phyloP scores from a whole-genome alignment of 1,284 basidiomycete genomes.

The Ceratobasidium sp. region DNA sequence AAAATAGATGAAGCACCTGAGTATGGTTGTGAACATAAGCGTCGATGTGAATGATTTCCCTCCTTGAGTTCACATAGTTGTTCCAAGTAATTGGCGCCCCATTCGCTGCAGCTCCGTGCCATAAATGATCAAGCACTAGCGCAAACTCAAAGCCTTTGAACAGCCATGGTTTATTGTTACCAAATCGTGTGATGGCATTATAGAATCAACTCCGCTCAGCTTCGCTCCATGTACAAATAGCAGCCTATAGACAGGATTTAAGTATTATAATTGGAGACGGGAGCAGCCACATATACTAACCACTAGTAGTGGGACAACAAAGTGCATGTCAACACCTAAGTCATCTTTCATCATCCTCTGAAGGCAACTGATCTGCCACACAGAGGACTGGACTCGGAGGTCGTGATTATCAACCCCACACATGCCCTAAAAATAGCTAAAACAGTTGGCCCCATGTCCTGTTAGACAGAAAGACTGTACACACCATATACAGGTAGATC shows the following conservation, averaged over 20 bases:
- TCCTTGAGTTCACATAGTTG: slow-evolving; percentile 7
- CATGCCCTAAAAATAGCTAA: background rate
- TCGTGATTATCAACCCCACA: slow-evolving; percentile 6
- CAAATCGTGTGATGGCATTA: background rate
- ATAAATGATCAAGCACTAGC: background rate
- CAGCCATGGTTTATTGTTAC: background rate
- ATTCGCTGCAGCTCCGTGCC: background rate
- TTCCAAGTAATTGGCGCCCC: background rate
- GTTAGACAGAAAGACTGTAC: background rate
- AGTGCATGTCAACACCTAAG: background rate
- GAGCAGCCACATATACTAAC: too few relatives aligned
- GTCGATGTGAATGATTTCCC: background rate
- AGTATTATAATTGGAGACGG: too few relatives aligned
- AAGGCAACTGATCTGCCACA: background rate
- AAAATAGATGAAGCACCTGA: too few relatives aligned
- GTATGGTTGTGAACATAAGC: too few relatives aligned
- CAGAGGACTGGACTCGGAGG: background rate
- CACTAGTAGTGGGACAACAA: background rate
- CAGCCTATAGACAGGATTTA: background rate
- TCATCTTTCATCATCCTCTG: background rate
- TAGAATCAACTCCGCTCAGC: background rate
- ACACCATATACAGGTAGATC: slow-evolving; percentile 35
- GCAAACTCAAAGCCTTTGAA: background rate
- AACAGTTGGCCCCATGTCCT: too few relatives aligned
- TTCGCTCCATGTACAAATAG: slow-evolving; percentile 8